Base-by-base conservation (phyloP, 345 rosid genomes). In the Salix brachista region DNA sequence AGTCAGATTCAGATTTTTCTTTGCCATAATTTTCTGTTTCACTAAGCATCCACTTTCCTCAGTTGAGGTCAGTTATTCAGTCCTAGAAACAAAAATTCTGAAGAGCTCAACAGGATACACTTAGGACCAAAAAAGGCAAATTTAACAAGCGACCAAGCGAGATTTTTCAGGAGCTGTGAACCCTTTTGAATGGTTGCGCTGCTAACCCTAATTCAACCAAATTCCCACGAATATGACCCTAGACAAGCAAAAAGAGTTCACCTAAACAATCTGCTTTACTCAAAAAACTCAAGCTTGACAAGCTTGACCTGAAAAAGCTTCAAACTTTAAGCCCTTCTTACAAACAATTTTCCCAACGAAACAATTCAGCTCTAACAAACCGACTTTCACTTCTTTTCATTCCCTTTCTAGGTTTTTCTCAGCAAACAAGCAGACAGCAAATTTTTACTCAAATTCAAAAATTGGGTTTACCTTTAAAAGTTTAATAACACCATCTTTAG, bases 401-500 rank as follows among this genome's bases (percentile, higher is more conserved):
- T 58, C 56, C 17, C 46, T 69, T 39, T 19, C 80, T 26, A 36
- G 7, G 32, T 39, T 23, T 70, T 64, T 69, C 71, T 46, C 50
- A 21, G 50, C 28, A 69, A 41, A 34, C 78, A 72, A 79, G 42
- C 60, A 73, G 36, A 70, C 50, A 80, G 32, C 37, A 37, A 44
- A 3, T 9, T 23, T 58, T 58, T 58, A 25, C 26, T 58, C 14
- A 58, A 71, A 76, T 58, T 39, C 18, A 61, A 3, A n/a, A 75
- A 65, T 61, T 85, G 79, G 78, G 82, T 80, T 54, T 54, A 87
- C 99, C 99, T 92, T 90, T 25, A 96, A 84, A 77, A 96, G 97
- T 88, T 88, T 90, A 71, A 91, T 81, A 79, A 96, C 86, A 13
- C 90, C 86, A 79, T 96, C 99, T 78, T 92, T 89, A 68, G 92